Base-by-base conservation (phyloP, 371 early-diverging fungal species). In the Saksenaea oblongispora region DNA sequence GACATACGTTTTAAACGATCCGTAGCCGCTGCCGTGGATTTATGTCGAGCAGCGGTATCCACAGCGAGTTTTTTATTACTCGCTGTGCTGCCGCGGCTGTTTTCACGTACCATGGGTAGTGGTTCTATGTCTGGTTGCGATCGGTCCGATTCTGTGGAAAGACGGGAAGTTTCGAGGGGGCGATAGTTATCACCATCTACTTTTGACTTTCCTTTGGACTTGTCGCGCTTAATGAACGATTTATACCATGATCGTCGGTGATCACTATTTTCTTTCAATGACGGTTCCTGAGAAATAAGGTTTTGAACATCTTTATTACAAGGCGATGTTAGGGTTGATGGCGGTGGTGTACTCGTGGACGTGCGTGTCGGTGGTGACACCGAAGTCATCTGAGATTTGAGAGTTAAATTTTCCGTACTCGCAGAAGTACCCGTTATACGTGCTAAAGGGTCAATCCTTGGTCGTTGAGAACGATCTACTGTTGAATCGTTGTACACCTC, bases 221-320 rank as follows among this genome's bases (percentile, higher is more conserved):
- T 69, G 24, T 72, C 72, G 2, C 62, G 56, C 41, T 65, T 72
- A 27, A 68, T 64, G 3, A 68, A 54, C 2, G 59, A 53, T 10
- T 68, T 68, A 24, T 68, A 68, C 72, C 72, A 72, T 13, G 72
- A 68, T 37, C 56, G 60, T n/a, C 72, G 63, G 9, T 53, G 56
- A 3, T 65, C 65, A 5, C 34, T 34, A 5, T 58, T 59, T 28
- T 51, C 60, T 15, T 34, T 60, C n/a, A 17, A 44, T 14, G 18
- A n/a, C n/a, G n/a, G n/a, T n/a, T 44, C 44, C 18, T 44, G 44
- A 15, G 44, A 17, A n/a, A 7, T 22, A 17, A 44, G 7, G 18
- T 22, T 15, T 15, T 14, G 18, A 0, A 44, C 18, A 15, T 44
- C 44, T 44, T 44, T 44, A 18, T n/a, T n/a, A 17, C 44, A 8